phyloP scores from a whole-genome alignment of 2,329 filamentous ascomycete species.

The Arthrinium puccinioides region DNA sequence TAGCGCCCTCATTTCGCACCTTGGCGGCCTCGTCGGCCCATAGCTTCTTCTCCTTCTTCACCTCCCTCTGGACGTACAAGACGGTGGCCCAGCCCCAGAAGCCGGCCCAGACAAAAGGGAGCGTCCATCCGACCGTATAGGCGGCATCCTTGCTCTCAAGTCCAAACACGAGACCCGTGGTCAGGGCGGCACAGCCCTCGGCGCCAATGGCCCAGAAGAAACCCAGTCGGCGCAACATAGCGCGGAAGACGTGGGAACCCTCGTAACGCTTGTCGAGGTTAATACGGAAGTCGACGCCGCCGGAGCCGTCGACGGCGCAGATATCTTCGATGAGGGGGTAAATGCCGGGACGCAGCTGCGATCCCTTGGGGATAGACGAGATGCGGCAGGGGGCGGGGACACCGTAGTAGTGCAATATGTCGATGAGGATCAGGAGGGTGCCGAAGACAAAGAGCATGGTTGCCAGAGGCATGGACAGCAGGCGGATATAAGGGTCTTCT shows the following conservation, averaged over 20 bases:
- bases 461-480: conserved; percentile 43
- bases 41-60: conserved; percentile 15
- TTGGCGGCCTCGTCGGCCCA: conserved; percentile 15
- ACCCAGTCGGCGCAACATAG: conserved; percentile 43
- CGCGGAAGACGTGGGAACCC: conserved; percentile 43
- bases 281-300: conserved; percentile 44
- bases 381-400: conserved; percentile 41
- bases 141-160: neutral
- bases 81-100: conserved; percentile 13
- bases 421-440: conserved; percentile 40
- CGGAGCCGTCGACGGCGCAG: conserved; percentile 43
- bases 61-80: conserved; percentile 16
- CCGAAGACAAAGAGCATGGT: conserved; percentile 45
- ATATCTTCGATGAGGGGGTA: conserved; percentile 49
- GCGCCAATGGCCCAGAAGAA: conserved; percentile 39
- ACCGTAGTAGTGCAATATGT: conserved; percentile 35
- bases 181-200: conserved; percentile 11
- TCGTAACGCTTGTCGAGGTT: conserved; percentile 43
- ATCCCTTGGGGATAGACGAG: conserved; percentile 41
- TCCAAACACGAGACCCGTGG: conserved; percentile 7
- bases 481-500: conserved; percentile 30
- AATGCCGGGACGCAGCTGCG: conserved; percentile 43
- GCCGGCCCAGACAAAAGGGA: conserved; percentile 10
- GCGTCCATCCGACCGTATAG: conserved; percentile 8
- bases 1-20: neutral